A percentile compares a stretch with the other conserved stretches of the same genome.
Evolutionary conservation across 768 basidiomycete genomes (phyloP).

Genomic region (Leccinum truebloodii): DNA sequence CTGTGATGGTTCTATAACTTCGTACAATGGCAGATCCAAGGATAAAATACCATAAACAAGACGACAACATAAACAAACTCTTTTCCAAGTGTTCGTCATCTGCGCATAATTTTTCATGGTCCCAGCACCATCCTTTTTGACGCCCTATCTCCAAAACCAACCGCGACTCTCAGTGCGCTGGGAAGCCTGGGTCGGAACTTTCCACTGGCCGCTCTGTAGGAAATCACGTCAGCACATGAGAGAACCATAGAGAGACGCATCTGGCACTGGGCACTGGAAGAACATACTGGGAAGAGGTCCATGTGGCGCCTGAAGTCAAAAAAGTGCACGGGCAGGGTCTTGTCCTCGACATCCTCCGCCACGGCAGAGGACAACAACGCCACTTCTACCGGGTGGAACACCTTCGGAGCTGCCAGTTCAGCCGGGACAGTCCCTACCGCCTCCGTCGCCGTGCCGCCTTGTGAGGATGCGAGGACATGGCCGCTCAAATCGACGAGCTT

Average conservation of each 20-base stretch:
- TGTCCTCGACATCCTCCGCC: conserved; percentile 18
- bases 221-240: neutral
- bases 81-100: neutral
- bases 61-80: neutral
- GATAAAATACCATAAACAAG: too few relatives aligned
- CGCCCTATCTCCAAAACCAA: neutral
- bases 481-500: conserved; percentile 20
- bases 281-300: conserved; percentile 24
- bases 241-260: neutral
- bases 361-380: conserved; percentile 25
- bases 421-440: conserved; percentile 2
- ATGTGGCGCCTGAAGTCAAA: conserved; percentile 26
- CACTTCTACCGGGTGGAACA: conserved; percentile 24
- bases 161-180: neutral
- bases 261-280: neutral
- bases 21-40: neutral
- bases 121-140: neutral
- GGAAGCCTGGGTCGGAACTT: neutral
- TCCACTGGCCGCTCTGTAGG: conserved; percentile 10
- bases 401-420: conserved; percentile 1
- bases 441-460: conserved; percentile 4
- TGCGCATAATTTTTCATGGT: neutral
- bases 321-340: conserved; percentile 19
- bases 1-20: neutral
- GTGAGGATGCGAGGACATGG: conserved; percentile 18